Evolutionary conservation across 257 asterid species (phyloP).

Genomic region (Anisodus tanguticus): DNA sequence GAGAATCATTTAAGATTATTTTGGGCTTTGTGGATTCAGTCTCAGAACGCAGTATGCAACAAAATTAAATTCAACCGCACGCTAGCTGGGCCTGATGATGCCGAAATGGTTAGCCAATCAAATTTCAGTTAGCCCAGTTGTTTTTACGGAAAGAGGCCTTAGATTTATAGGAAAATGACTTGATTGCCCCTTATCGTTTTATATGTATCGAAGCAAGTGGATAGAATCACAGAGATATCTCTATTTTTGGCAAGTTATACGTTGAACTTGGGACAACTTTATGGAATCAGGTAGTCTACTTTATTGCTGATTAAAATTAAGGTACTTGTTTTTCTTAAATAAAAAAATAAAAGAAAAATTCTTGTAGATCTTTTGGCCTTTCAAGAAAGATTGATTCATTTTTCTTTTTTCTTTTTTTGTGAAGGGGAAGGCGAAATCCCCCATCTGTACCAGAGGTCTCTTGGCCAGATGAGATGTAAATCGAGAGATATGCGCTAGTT

Average conservation of each 20-base stretch:
- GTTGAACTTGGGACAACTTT: slow-evolving; percentile 9
- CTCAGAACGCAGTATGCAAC: slow-evolving; percentile 19
- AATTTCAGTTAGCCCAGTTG: neutral
- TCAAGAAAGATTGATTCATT: neutral
- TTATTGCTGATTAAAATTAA: too few species aligned
- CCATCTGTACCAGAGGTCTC: too few species aligned
- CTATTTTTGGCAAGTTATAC: slow-evolving; percentile 41
- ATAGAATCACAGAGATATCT: slow-evolving; percentile 21
- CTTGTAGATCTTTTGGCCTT: neutral
- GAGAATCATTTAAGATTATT: neutral
- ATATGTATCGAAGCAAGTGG: neutral
- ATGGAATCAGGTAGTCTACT: neutral
- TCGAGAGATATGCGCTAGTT: too few species aligned
- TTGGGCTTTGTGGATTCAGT: neutral
- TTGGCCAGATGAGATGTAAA: too few species aligned
- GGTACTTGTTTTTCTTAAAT: too few species aligned
- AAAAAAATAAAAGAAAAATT: neutral
- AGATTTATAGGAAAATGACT: slow-evolving; percentile 19
- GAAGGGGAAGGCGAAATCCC: too few species aligned
- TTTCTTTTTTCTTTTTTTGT: too few species aligned
- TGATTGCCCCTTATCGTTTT: slow-evolving; percentile 40
- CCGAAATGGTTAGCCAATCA: slow-evolving; percentile 47
- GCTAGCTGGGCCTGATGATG: slow-evolving; percentile 13
- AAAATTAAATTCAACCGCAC: slow-evolving; percentile 28
- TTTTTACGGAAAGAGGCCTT: neutral